A percentile compares a stretch with the other conserved stretches of the same genome.
These are phyloP conservation scores for Sporobolomyces pararoseus DNA, from an alignment of 768 basidiomycete genomes.

Conservation along the genomic window DNA sequence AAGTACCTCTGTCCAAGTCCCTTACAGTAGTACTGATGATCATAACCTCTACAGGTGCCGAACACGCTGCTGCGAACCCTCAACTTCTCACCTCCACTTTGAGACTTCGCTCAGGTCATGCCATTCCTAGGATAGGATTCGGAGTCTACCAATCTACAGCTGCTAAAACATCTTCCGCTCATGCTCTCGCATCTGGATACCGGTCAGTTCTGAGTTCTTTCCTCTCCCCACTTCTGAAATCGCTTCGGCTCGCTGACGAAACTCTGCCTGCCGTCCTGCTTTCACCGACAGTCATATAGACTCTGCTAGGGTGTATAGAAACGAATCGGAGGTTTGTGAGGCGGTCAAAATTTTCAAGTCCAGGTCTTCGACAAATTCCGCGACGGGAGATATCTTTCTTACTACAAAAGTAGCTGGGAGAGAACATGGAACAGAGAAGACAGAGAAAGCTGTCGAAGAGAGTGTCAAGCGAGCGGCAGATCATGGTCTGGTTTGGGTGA, in stretches of 20 bases:
- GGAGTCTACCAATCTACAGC: conserved; percentile 47
- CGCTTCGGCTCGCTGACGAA: background rate
- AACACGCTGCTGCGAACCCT: conserved; percentile 13
- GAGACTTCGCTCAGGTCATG: conserved; percentile 32
- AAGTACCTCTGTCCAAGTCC: background rate
- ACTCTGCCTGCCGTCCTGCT: background rate
- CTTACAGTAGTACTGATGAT: background rate
- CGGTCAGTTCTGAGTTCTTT: conserved; percentile 5
- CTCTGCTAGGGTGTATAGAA: conserved; percentile 46
- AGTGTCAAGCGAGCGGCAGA: conserved; percentile 20
- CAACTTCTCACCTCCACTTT: conserved; percentile 13
- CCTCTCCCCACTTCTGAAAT: background rate
- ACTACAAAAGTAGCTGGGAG: conserved; percentile 41
- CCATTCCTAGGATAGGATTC: conserved; percentile 49
- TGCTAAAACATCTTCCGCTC: background rate
- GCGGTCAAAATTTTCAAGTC: conserved; percentile 21
- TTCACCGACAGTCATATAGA: conserved; percentile 42
- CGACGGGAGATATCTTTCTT: conserved; percentile 34
- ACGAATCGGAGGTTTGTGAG: conserved; percentile 29
- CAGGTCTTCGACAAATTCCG: background rate
- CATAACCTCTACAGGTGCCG: background rate
- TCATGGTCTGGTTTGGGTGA: conserved; percentile 36
- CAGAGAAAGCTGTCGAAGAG: conserved; percentile 33
- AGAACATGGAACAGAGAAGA: conserved; percentile 38
- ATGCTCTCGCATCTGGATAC: conserved; percentile 27